Evolutionary conservation across 108 stramenopile genomes (phyloP).

Genomic region (Schizochytrium sp.): DNA sequence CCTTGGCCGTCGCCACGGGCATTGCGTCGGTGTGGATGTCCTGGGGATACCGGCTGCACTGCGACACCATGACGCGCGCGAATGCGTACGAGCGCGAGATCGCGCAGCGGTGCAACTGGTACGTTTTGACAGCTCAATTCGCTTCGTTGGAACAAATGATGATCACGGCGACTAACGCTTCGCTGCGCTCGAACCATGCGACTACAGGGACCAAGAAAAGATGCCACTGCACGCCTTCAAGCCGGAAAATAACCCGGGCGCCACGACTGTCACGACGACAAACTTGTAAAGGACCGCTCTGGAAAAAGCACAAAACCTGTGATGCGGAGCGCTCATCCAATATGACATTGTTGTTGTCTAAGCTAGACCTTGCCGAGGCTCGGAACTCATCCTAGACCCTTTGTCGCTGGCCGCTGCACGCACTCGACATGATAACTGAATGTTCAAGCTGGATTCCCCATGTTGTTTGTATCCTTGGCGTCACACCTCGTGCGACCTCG

Average conservation of each 20-base stretch:
- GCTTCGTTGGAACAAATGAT: not conserved
- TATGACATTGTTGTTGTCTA: too few relatives aligned
- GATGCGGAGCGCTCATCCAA: too few relatives aligned
- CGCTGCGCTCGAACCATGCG: not conserved
- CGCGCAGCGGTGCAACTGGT: not conserved
- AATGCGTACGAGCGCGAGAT: not conserved
- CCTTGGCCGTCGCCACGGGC: not conserved
- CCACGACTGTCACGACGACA: too few relatives aligned
- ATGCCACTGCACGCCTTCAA: not conserved
- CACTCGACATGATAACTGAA: too few relatives aligned
- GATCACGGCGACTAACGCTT: not conserved
- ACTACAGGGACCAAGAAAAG: not conserved
- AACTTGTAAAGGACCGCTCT: too few relatives aligned
- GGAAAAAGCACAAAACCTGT: too few relatives aligned
- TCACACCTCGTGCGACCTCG: too few relatives aligned
- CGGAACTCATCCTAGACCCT: too few relatives aligned
- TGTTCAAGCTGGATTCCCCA: too few relatives aligned
- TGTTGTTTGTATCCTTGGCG: too few relatives aligned
- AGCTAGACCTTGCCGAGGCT: too few relatives aligned
- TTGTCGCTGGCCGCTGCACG: too few relatives aligned
- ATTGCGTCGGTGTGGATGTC: not conserved
- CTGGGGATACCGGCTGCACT: not conserved
- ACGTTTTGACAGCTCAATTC: not conserved
- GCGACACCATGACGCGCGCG: not conserved
- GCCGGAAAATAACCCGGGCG: not conserved